These are phyloP conservation scores for Rubia occidens DNA, from an alignment of 305 asterid genomes.

Conservation along the genomic window DNA sequence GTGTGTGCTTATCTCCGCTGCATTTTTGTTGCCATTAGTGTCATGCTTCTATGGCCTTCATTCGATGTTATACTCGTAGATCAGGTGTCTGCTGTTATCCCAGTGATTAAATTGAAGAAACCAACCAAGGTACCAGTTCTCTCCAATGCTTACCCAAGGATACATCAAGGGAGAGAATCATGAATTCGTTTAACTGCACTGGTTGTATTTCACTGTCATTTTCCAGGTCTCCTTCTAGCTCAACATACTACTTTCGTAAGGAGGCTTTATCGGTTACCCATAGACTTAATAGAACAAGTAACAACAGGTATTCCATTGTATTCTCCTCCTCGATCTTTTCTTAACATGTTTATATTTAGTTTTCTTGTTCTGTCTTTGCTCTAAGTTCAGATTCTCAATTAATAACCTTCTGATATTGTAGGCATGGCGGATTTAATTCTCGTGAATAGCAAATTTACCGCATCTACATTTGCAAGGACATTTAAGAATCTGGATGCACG, in stretches of 20 bases:
- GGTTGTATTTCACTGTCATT: slow-evolving; percentile 91
- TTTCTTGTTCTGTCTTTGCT: not conserved
- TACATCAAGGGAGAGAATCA: not conserved
- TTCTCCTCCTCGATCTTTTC: no score
- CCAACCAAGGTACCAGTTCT: slow-evolving; percentile 49
- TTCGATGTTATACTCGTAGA: slow-evolving; percentile 72
- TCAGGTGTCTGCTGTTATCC: slow-evolving; percentile 78
- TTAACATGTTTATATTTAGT: no score
- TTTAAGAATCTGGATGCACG: slow-evolving; percentile 23
- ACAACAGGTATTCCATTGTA: slow-evolving; percentile 53
- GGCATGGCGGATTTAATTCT: slow-evolving; percentile 92
- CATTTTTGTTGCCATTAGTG: slow-evolving; percentile 74
- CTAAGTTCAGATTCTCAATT: slow-evolving; percentile 1
- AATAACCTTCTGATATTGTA: slow-evolving; percentile 25
- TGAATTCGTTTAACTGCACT: slow-evolving; percentile 20
- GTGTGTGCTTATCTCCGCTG: slow-evolving; percentile 89
- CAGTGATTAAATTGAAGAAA: slow-evolving; percentile 66
- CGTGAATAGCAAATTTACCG: slow-evolving; percentile 40
- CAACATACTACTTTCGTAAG: slow-evolving; percentile 67
- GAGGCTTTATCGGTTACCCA: slow-evolving; percentile 75
- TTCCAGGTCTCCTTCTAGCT: slow-evolving; percentile 83
- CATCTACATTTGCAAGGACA: slow-evolving; percentile 31
- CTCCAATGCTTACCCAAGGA: not conserved
- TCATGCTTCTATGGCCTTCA: slow-evolving; percentile 57
- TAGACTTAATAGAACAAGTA: slow-evolving; percentile 69